Evolutionary conservation across 352 stramenopile species (phyloP).

Genomic region (Globisporangium nodosum): DNA sequence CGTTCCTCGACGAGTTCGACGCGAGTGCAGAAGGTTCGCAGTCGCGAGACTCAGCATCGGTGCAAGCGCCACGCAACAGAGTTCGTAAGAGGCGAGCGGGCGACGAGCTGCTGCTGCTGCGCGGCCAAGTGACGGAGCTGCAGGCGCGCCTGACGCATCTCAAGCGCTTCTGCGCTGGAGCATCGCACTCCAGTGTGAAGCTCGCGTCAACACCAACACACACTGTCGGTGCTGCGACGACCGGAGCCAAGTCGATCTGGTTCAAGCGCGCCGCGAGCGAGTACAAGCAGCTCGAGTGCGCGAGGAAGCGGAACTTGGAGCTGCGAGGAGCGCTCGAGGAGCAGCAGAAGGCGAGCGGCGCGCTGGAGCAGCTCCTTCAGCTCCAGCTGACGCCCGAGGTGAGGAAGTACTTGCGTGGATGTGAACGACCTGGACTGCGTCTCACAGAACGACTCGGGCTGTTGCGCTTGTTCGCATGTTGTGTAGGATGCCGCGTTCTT

Average conservation of each 20-base stretch:
- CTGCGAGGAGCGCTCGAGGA: background rate
- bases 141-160: background rate
- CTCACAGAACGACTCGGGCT: background rate
- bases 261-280: background rate
- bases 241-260: background rate
- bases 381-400: background rate
- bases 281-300: background rate
- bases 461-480: background rate
- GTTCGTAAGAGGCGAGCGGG: background rate
- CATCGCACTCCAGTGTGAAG: background rate
- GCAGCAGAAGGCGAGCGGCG: background rate
- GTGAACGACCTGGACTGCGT: too few species aligned
- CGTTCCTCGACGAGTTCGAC: background rate
- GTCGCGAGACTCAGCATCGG: background rate
- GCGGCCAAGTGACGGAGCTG: background rate
- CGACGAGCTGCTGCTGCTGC: background rate
- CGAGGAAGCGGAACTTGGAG: background rate
- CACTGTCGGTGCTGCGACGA: background rate
- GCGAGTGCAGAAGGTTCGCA: too few species aligned
- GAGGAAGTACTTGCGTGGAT: background rate
- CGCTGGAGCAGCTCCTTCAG: constrained; percentile 3
- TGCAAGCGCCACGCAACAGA: background rate
- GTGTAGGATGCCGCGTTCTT: background rate
- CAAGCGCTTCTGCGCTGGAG: background rate
- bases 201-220: background rate